A percentile compares a stretch with the other conserved stretches of the same genome.
Conservation (phyloP, 345 rosid species). For the Geranium rotundifolium region DNA sequence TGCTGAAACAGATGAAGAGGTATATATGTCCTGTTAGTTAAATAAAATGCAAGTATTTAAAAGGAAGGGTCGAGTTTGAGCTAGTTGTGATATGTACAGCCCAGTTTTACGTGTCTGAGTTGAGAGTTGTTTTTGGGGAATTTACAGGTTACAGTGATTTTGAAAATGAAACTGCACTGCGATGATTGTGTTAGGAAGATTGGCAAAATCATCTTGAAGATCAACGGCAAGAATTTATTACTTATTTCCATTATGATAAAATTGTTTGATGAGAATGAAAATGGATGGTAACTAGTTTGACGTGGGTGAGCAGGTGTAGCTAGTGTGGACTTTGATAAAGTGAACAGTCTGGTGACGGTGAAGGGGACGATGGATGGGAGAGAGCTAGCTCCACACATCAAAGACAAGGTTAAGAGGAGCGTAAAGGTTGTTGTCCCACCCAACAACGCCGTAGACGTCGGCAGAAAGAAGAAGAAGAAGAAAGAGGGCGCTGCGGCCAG, state of each 20-base stretch:
- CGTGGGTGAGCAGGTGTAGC: slow-evolving; percentile 5
- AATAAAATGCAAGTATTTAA: too few relatives aligned
- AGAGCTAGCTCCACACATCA: slow-evolving; percentile 3
- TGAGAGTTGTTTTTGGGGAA: slow-evolving; percentile 1
- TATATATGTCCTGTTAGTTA: too few relatives aligned
- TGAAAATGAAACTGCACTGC: slow-evolving; percentile 57
- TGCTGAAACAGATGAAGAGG: slow-evolving; percentile 9
- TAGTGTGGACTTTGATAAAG: not conserved
- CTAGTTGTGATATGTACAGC: too few relatives aligned
- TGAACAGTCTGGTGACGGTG: slow-evolving; percentile 7
- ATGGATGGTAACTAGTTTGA: too few relatives aligned
- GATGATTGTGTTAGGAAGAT: slow-evolving; percentile 63
- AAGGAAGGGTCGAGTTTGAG: too few relatives aligned
- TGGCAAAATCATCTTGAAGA: slow-evolving; percentile 30
- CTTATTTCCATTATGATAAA: not conserved
- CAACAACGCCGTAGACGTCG: too few relatives aligned
- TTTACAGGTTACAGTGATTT: slow-evolving; percentile 43
- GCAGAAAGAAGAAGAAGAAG: too few relatives aligned
- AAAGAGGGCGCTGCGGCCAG: too few relatives aligned
- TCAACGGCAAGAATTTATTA: slow-evolving; percentile 23
- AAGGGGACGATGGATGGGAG: slow-evolving; percentile 1
- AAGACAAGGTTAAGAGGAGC: slow-evolving; percentile 2
- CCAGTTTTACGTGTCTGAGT: too few relatives aligned
- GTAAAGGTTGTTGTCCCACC: not conserved
- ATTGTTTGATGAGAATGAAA: too few relatives aligned